These are phyloP conservation scores for Rhizopogon vesiculosus DNA, from an alignment of 768 basidiomycete genomes.

Conservation along the genomic window DNA sequence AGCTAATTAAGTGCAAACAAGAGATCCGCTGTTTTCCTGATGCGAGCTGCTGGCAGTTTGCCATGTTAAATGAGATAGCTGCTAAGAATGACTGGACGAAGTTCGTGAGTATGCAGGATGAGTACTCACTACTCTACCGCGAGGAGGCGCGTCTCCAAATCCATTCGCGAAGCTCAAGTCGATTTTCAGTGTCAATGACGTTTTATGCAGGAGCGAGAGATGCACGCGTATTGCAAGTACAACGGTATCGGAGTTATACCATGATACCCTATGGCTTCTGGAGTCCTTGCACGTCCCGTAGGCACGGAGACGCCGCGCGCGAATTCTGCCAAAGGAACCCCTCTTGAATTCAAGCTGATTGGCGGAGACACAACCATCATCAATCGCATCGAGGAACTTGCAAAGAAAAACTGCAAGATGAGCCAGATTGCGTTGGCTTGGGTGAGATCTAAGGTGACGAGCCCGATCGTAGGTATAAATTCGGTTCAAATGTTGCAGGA, in stretches of 20 bases:
- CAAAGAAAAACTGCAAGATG: slow-evolving; percentile 37
- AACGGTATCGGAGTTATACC: slow-evolving; percentile 52
- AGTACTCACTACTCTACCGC: slow-evolving; percentile 50
- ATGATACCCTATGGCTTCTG: slow-evolving; percentile 40
- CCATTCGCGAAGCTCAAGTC: no score
- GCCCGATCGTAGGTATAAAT: slow-evolving; percentile 40
- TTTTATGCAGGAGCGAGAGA: slow-evolving; percentile 36
- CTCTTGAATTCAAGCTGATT: slow-evolving; percentile 17
- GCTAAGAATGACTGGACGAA: slow-evolving; percentile 42
- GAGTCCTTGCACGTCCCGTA: slow-evolving; percentile 34
- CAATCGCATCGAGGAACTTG: slow-evolving; percentile 35
- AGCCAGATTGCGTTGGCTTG: slow-evolving; percentile 42
- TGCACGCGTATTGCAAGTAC: slow-evolving; percentile 39
- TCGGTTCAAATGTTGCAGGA: slow-evolving; percentile 26
- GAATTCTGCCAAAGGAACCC: slow-evolving; percentile 12
- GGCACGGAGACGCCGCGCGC: slow-evolving; percentile 19
- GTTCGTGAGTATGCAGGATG: slow-evolving; percentile 54
- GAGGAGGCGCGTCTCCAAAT: no score
- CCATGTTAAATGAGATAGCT: slow-evolving; percentile 40
- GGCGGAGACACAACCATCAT: slow-evolving; percentile 32
- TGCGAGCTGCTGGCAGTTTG: slow-evolving; percentile 43
- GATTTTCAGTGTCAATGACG: no score
- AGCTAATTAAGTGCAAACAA: no score
- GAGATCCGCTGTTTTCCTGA: no score
- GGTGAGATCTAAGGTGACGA: slow-evolving; percentile 34